Evolutionary conservation across 1,284 basidiomycete species (phyloP).

Genomic region (Phlebopus sp.): DNA sequence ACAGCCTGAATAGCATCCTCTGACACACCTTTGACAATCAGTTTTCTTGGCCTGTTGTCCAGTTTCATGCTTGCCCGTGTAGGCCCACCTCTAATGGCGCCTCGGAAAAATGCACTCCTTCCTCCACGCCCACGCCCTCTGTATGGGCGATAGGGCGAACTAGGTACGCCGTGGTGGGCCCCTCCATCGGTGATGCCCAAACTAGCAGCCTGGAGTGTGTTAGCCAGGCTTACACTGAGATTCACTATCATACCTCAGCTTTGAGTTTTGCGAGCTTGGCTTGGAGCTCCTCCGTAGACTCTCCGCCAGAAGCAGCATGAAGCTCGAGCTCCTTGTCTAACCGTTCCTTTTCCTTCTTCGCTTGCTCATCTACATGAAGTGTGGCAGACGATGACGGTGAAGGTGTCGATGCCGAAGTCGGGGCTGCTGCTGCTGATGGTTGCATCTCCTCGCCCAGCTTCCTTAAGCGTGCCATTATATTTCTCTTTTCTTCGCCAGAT

Average conservation of each 20-base stretch:
- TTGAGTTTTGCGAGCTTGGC: conserved; percentile 80
- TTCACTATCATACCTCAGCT: conserved; percentile 60
- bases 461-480: conserved; percentile 73
- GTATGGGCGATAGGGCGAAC: conserved; percentile 58
- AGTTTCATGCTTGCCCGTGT: conserved; percentile 76
- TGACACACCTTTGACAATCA: conserved; percentile 70
- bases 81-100: conserved; percentile 61
- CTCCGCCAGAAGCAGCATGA: conserved; percentile 44
- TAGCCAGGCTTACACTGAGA: conserved; percentile 5
- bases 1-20: conserved; percentile 58
- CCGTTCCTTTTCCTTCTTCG: conserved; percentile 50
- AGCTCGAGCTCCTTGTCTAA: conserved; percentile 76
- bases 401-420: conserved; percentile 30
- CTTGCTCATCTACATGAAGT: conserved; percentile 14
- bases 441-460: conserved; percentile 83
- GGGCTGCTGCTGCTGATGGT: conserved; percentile 31
- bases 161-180: conserved; percentile 35
- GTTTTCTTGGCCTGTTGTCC: conserved; percentile 85
- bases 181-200: conserved; percentile 64
- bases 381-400: conserved; percentile 17
- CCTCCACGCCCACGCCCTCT: conserved; percentile 70
- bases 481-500: conserved; percentile 74
- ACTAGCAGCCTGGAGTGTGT: conserved; percentile 60
- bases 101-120: conserved; percentile 56
- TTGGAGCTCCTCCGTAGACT: conserved; percentile 71